phyloP scores from a whole-genome alignment of 257 asterid species.

The Solanum corneliomulleri region DNA sequence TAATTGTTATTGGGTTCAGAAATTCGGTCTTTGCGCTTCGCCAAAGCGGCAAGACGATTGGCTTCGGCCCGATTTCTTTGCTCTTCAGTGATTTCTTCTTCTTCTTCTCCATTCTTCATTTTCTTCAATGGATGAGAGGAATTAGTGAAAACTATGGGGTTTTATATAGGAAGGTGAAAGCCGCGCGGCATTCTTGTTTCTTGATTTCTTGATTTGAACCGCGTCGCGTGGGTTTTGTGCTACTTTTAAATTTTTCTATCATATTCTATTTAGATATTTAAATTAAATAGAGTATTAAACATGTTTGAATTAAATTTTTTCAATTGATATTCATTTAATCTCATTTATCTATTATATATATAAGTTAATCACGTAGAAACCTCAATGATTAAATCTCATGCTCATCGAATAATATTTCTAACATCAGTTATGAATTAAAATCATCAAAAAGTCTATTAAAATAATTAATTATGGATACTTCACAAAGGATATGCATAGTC shows the following conservation, averaged over 20 bases:
- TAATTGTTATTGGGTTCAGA: not conserved
- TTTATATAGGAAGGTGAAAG: not conserved
- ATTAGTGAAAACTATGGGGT: not conserved
- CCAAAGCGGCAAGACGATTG: slow-evolving; percentile 76
- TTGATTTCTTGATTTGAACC: not conserved
- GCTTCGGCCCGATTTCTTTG: slow-evolving; percentile 69
- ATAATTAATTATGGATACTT: not conserved
- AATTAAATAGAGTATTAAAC: not conserved
- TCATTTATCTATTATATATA: no score
- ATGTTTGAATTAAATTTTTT: not conserved
- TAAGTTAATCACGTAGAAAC: no score
- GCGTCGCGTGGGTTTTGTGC: not conserved
- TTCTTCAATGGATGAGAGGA: not conserved
- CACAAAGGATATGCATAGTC: not conserved
- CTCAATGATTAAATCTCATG: no score
- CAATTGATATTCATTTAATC: not conserved
- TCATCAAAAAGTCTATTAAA: not conserved
- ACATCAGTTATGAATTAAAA: no score
- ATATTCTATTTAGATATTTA: no score
- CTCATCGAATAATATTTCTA: not conserved
- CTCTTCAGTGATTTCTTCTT: slow-evolving; percentile 55
- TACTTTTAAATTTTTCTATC: not conserved
- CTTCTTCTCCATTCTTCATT: not conserved
- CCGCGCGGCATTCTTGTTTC: not conserved
- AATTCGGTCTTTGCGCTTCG: slow-evolving; percentile 69